Conservation (phyloP, 495 filamentous ascomycete genomes). For the Penicillium flavigenum region DNA sequence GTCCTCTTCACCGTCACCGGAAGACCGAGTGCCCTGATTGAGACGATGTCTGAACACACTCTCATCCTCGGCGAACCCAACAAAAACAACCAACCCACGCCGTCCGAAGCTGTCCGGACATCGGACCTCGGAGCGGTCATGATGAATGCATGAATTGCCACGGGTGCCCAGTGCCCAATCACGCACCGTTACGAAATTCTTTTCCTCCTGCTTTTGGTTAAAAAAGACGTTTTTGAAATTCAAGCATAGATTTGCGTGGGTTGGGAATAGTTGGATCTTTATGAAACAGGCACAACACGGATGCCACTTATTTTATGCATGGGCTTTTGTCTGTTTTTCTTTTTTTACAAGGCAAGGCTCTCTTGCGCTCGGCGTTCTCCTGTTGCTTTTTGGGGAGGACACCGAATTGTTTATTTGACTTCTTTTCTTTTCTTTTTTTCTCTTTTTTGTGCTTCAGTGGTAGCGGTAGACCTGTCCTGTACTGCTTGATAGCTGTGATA, state of each 20-base stretch:
- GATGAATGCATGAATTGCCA: conserved; percentile 40
- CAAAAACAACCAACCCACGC: conserved; percentile 19
- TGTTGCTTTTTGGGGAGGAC: conserved; percentile 4
- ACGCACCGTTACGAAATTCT: conserved; percentile 22
- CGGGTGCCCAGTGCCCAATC: background rate
- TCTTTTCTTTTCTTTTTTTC: conserved; percentile 6
- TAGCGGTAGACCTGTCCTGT: conserved; percentile 33
- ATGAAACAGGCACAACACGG: background rate
- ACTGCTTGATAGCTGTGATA: conserved; percentile 36
- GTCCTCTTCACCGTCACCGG: conserved; percentile 44
- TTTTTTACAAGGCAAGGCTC: background rate
- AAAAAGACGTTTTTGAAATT: conserved; percentile 10
- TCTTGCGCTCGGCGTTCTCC: conserved; percentile 5
- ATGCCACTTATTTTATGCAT: conserved; percentile 8
- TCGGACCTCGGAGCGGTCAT: conserved; percentile 39
- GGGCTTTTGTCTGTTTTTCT: background rate
- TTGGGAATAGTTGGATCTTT: conserved; percentile 9
- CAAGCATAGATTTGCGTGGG: conserved; percentile 17
- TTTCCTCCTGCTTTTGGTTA: conserved; percentile 5
- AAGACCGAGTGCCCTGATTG: conserved; percentile 36
- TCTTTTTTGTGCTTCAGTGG: conserved; percentile 19
- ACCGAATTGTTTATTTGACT: background rate
- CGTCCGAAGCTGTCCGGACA: conserved; percentile 27
- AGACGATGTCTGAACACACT: conserved; percentile 42
- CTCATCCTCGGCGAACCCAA: conserved; percentile 35